Base-by-base conservation (phyloP, 164 flowering plant genomes). In the Aristolochia contorta region DNA sequence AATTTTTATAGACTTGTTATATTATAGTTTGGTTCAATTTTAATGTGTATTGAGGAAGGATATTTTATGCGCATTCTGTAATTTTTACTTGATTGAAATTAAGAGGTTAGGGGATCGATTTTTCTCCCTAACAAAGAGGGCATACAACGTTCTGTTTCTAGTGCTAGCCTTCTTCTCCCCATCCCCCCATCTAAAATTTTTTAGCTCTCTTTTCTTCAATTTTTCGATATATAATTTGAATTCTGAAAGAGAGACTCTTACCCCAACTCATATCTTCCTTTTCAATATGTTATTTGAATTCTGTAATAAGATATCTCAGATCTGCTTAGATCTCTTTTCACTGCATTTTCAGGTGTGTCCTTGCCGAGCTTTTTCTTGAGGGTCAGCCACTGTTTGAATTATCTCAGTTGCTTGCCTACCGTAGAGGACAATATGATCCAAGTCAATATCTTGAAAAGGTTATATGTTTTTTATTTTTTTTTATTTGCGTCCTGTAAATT, bases 281-380 rank as follows among this genome's bases (percentile, higher is more conserved):
- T 48, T 20, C 19, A 20, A 53, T 53, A 1, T 53, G 56, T 7
- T 2, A 23, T 10, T 53, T 8, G 56, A 23, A 5, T n/a, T n/a
- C n/a, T 56, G 9, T n/a, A 18, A 14, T 9, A 32, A 12, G 21
- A 41, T 25, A 43, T 54, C 45, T 8, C 18, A 30, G 16, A 20
- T 41, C 13, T 27, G 16, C 56, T 61, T 18, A 30, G 18, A 22
- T 41, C 52, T 21, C 22, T 52, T 52, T 50, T 65, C 30, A 37
- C 54, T 79, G 21, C 55, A 55, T 62, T 67, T 69, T n/a, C 63
- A 90, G 97, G 71, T 94, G 97, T 75, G 97, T 90, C 56, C 84
- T 90, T 66, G 99, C 99, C 10, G 99, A 94, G 78, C 97, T 94
- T 77, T 94, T 94, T 72, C 91, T 94, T 48, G 99, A 94, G 78